Base-by-base conservation (phyloP, 2,329 filamentous ascomycete species). In the Raffaelea arxii region DNA sequence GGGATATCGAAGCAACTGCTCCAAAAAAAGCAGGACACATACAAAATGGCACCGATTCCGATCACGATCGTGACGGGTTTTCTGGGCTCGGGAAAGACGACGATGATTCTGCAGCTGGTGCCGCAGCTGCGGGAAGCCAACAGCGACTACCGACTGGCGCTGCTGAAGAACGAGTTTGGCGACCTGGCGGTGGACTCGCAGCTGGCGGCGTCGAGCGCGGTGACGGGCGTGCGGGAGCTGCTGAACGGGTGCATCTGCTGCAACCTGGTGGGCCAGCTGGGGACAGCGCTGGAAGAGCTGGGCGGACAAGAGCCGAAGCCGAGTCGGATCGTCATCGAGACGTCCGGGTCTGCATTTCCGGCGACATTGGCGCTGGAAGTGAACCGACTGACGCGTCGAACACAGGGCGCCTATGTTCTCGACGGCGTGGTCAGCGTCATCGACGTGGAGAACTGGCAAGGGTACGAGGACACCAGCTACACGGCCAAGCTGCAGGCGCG, bases 241-340 rank as follows among this genome's bases (percentile, higher is more conserved):
- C 82, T 98, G 46, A 94, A 95, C 63, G 92, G 91, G 54, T 97
- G 92, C 68, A 97, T 98, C 65, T 98, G 92, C 77, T 98, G 92
- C 71, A 97, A 97, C 62, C 83, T 97, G 23, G 91, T 98, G 50
- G 92, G 92, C 16, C 87, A 94, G 64, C 79, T 98, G 7, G 78
- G 80, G 49, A 80, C 84, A 41, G 90, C 91, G 2, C 80, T 98
- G 18, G 68, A 76, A 38, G 82, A 92, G 59, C 80, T 98, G 36
- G 43, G 64, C 68, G 22, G 63, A 62, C 19, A 12, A 14, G 16
- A 12, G 14, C 63, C 72, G 27, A 52, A 55, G 0, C 91, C 89
- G 0, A 86, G 96, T 61, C 78, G 92, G 46, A 92, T 98, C 64
- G 80, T 98, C 44, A 82, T 98, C 62, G 92, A 98, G 72, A 98